Conservation (phyloP, 805 yeast species). For the Candida tammaniensis region DNA sequence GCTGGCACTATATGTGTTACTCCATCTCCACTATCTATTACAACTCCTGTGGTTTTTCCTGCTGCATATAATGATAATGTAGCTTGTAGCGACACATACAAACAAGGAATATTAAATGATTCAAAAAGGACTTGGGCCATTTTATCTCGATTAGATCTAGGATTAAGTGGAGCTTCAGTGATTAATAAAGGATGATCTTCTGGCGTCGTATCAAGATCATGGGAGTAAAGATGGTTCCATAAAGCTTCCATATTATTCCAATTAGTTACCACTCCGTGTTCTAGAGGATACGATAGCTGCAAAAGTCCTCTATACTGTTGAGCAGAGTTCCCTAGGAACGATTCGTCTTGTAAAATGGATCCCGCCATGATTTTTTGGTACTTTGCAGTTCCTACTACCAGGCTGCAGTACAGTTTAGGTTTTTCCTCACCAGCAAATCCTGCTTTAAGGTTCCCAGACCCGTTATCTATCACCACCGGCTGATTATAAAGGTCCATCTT, state of each 20-base stretch:
- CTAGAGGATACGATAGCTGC: constrained; percentile 66
- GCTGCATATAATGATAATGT: constrained; percentile 81
- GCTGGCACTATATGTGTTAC: constrained; percentile 86
- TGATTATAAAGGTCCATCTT: constrained; percentile 45
- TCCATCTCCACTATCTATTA: constrained; percentile 91
- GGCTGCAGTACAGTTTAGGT: constrained; percentile 64
- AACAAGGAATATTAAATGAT: constrained; percentile 70
- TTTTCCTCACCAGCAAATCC: constrained; percentile 92
- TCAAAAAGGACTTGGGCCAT: constrained; percentile 70
- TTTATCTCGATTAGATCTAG: constrained; percentile 54
- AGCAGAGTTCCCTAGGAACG: constrained; percentile 74
- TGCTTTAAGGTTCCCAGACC: constrained; percentile 80
- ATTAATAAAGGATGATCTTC: constrained; percentile 86
- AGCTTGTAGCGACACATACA: constrained; percentile 72
- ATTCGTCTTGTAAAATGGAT: constrained; percentile 51
- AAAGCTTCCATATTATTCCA: constrained; percentile 86
- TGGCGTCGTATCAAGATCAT: constrained; percentile 52
- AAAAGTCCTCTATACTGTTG: constrained; percentile 77
- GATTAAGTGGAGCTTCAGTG: constrained; percentile 88
- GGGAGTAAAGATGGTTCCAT: constrained; percentile 68
- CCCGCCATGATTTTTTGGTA: constrained; percentile 79
- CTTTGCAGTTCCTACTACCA: constrained; percentile 78
- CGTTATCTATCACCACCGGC: constrained; percentile 51
- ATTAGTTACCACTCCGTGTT: constrained; percentile 72
- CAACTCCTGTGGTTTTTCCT: constrained; percentile 89